Evolutionary conservation across 2,329 filamentous ascomycete genomes (phyloP).

Genomic region (Peltaster fructicola): DNA sequence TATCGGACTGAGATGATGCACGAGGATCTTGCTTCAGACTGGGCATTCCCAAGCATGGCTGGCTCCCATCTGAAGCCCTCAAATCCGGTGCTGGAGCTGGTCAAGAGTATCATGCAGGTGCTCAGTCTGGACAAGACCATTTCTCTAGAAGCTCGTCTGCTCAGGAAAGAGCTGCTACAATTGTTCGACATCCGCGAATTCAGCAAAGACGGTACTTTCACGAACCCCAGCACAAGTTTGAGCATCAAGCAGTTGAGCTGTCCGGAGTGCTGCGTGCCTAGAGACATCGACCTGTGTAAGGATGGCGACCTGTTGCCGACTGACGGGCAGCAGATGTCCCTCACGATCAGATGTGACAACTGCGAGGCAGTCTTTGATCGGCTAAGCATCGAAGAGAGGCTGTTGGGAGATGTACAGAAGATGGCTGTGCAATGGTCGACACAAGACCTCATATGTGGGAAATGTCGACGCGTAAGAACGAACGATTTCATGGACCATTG

Average conservation of each 20-base stretch:
- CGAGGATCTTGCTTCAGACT: slow-evolving; percentile 72
- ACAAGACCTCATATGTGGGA: slow-evolving; percentile 78
- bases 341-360: slow-evolving; percentile 40
- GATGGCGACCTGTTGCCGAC: slow-evolving; percentile 61
- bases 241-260: slow-evolving; percentile 63
- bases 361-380: slow-evolving; percentile 62
- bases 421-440: slow-evolving; percentile 64
- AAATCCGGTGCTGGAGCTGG: slow-evolving; percentile 74
- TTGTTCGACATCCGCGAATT: slow-evolving; percentile 95
- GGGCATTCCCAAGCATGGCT: slow-evolving; percentile 65
- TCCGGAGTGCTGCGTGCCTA: slow-evolving; percentile 73
- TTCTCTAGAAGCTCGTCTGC: slow-evolving; percentile 65
- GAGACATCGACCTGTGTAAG: slow-evolving; percentile 81
- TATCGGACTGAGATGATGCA: slow-evolving; percentile 83
- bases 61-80: slow-evolving; percentile 46
- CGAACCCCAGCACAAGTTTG: slow-evolving; percentile 65
- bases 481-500: slow-evolving; percentile 98
- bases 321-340: slow-evolving; percentile 4
- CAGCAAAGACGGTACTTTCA: slow-evolving; percentile 68
- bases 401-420: slow-evolving; percentile 61
- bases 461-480: slow-evolving; percentile 46
- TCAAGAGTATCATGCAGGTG: slow-evolving; percentile 86
- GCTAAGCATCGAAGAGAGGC: slow-evolving; percentile 65
- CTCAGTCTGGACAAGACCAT: slow-evolving; percentile 82
- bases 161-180: slow-evolving; percentile 74